phyloP scores from a whole-genome alignment of 2,329 filamentous ascomycete genomes.

The Penicillium sp. region DNA sequence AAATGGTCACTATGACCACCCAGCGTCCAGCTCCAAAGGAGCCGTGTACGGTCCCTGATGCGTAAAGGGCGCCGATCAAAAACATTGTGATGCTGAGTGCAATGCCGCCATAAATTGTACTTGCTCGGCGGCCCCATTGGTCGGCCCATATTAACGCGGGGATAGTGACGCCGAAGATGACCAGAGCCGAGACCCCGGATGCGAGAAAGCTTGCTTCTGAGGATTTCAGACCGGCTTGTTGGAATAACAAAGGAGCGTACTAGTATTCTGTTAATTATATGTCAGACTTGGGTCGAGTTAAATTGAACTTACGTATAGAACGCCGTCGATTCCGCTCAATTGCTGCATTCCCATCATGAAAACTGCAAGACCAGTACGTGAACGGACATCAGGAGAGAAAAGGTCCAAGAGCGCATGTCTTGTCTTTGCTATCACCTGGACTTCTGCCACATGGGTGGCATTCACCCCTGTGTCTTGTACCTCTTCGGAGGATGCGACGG shows the following conservation, averaged over 20 bases:
- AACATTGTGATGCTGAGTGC: conserved; percentile 45
- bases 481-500: background rate
- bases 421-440: background rate
- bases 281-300: background rate
- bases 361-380: conserved; percentile 53
- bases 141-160: conserved; percentile 60
- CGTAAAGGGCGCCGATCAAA: conserved; percentile 36
- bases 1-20: conserved; percentile 29
- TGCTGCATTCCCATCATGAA: conserved; percentile 64
- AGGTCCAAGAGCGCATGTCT: conserved; percentile 22
- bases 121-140: conserved; percentile 58
- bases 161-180: conserved; percentile 60
- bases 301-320: conserved; percentile 55
- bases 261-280: conserved; percentile 24
- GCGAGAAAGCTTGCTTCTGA: conserved; percentile 60
- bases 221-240: conserved; percentile 59
- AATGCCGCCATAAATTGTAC: conserved; percentile 56
- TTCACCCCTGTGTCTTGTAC: conserved; percentile 14
- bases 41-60: conserved; percentile 30
- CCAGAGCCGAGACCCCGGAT: conserved; percentile 60
- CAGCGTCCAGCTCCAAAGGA: conserved; percentile 29
- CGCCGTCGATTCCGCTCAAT: conserved; percentile 63
- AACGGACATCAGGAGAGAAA: conserved; percentile 47
- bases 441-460: background rate
- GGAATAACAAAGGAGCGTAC: conserved; percentile 64